Conservation (phyloP, 164 flowering plant species). For the Malania oleifera region DNA sequence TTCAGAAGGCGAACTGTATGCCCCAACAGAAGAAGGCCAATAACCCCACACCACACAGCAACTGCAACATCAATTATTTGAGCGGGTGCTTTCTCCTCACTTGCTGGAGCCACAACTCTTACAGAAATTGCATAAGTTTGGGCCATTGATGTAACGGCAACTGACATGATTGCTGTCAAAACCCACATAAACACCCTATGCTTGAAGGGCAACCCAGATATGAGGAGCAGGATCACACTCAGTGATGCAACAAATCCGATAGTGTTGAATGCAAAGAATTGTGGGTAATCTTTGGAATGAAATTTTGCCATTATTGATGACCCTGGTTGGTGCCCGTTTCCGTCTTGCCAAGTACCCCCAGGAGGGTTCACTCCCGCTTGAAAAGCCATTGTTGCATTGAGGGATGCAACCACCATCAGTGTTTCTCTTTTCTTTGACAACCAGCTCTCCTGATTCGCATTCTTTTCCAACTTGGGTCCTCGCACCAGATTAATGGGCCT, state of each 20-base stretch:
- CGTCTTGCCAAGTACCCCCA: too few relatives aligned
- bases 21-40: constrained; percentile 6
- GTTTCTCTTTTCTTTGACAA: constrained; percentile 2
- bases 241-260: constrained; percentile 14
- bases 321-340: constrained; percentile 7
- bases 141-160: constrained; percentile 10
- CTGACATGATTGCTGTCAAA: constrained; percentile 18
- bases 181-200: constrained; percentile 12
- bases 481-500: too few relatives aligned
- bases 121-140: constrained; percentile 9
- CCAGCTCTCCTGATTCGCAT: constrained; percentile 3
- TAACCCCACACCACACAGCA: constrained; percentile 2
- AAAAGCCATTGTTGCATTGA: constrained; percentile 23
- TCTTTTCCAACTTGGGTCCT: too few relatives aligned
- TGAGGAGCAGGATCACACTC: constrained; percentile 20
- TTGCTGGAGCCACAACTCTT: not conserved
- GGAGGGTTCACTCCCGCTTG: too few relatives aligned
- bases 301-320: constrained; percentile 8
- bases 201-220: constrained; percentile 17
- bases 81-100: not conserved
- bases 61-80: not conserved
- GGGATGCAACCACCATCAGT: constrained; percentile 24
- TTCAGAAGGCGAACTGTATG: constrained; percentile 1
- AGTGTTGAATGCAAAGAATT: constrained; percentile 8
- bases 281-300: not conserved